phyloP scores from a whole-genome alignment of 1,284 basidiomycete genomes.

The Ustilago hordei region DNA sequence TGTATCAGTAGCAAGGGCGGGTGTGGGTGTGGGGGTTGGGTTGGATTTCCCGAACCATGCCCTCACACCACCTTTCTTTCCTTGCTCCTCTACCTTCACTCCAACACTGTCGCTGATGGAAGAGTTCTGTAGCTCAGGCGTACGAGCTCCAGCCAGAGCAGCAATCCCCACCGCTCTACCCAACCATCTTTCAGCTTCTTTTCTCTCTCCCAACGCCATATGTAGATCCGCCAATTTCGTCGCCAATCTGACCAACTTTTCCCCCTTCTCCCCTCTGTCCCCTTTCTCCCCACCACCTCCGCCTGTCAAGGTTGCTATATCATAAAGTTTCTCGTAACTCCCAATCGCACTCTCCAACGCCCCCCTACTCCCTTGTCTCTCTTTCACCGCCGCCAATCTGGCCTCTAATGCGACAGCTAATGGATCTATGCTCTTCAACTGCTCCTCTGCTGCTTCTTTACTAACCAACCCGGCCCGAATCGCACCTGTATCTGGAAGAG shows the following conservation, averaged over 20 bases:
- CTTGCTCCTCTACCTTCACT: background rate
- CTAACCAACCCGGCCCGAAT: constrained; percentile 27
- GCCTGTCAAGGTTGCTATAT: constrained; percentile 16
- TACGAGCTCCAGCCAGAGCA: constrained; percentile 12
- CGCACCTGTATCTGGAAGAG: constrained; percentile 52
- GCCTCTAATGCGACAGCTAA: constrained; percentile 43
- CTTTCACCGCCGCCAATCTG: constrained; percentile 37
- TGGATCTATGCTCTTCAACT: constrained; percentile 43
- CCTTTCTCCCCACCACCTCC: background rate
- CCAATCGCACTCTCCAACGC: constrained; percentile 30
- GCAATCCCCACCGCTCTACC: constrained; percentile 48
- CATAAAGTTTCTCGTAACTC: constrained; percentile 45
- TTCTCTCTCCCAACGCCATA: constrained; percentile 26
- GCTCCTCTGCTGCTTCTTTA: constrained; percentile 37
- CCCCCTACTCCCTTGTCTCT: constrained; percentile 41
- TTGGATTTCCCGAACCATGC: constrained; percentile 23
- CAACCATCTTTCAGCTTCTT: constrained; percentile 53
- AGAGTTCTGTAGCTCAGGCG: background rate
- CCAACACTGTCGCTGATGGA: background rate
- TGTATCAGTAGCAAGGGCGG: background rate
- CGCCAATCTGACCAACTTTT: constrained; percentile 49
- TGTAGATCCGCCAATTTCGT: constrained; percentile 60
- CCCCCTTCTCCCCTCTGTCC: background rate
- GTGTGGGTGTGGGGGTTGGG: background rate
- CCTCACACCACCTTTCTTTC: background rate